Percentiles rank a stretch among this genome's conserved stretches.
Evolutionary conservation across 106 monocot genomes (phyloP).

Genomic region (Dioscorea zingiberensis): DNA sequence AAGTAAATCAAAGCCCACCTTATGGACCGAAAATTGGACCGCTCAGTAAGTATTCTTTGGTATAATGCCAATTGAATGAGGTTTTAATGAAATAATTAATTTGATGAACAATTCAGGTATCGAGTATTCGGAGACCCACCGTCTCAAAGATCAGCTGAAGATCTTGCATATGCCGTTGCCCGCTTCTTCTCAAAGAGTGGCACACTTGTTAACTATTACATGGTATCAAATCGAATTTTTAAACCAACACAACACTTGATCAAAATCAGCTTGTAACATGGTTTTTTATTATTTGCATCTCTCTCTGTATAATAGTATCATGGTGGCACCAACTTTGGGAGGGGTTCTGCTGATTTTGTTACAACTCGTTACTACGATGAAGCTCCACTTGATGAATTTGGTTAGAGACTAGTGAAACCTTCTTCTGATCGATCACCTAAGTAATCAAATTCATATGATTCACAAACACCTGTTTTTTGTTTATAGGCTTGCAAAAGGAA

Average conservation of each 20-base stretch:
- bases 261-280: neutral
- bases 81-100: neutral
- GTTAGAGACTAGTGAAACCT: constrained; percentile 22
- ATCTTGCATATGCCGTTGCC: constrained; percentile 73
- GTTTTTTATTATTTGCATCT: neutral
- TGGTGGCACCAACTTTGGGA: constrained; percentile 93
- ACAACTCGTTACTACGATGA: constrained; percentile 90
- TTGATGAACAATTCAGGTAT: constrained; percentile 33
- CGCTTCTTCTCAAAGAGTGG: constrained; percentile 95
- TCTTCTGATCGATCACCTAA: neutral
- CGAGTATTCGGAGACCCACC: constrained; percentile 90
- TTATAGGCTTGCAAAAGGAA: constrained; percentile 65
- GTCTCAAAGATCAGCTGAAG: constrained; percentile 91
- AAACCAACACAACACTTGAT: neutral
- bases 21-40: constrained; percentile 99
- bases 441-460: neutral
- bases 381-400: constrained; percentile 95
- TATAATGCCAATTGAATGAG: neutral
- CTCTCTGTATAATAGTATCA: constrained; percentile 65
- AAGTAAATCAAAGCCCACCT: constrained; percentile 31
- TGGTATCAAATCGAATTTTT: constrained; percentile 32
- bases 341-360: constrained; percentile 60
- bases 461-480: neutral
- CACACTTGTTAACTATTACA: constrained; percentile 86
- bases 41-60: constrained; percentile 64